Base-by-base conservation (phyloP, 305 asterid genomes). In the Fraxinus angustifolia region DNA sequence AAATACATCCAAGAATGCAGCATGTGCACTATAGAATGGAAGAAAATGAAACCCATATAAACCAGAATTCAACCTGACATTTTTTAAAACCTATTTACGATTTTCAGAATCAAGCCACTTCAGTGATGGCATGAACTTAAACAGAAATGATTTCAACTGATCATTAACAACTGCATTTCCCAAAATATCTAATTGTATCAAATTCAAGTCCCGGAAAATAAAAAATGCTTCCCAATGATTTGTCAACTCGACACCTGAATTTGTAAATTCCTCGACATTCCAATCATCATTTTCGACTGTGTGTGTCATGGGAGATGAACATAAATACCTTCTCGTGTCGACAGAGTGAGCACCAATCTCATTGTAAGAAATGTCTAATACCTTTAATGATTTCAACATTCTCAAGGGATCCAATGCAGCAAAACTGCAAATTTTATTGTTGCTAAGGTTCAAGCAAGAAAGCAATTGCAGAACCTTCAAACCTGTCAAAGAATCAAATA, bases 401-500 rank as follows among this genome's bases (percentile, higher is more conserved):
- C 89, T 90, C 81, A 96, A 73, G 62, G 98, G 95, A 80, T 92
- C 97, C 83, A 94, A 79, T 45, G 94, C 93, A 30, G 96, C 84
- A 82, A 94, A 96, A 86, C 94, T 94, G 87, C 88, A 53, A 73
- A 96, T 81, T 74, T 79, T 89, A 85, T 96, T 96, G 87, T 90
- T 84, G 83, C 92, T 88, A 3, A 94, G 92, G 26, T 94, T 96
- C 89, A 94, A 86, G 87, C 90, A 91, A 72, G 92, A 86, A 78
- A 96, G 97, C 79, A 92, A 91, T 82, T 92, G 99, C 93, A 96
- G 83, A 77, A 92, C 88, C 89, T 94, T 98, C 93, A 96, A 85
- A 58, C 98, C 98, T 95, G 91, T 84, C 31, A 36, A 50, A 75
- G 68, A 80, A 80, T 70, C 23, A 19, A 82, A 75, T 21, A 36